phyloP scores from a whole-genome alignment of 164 flowering plant species.

The Magnolia officinalis region DNA sequence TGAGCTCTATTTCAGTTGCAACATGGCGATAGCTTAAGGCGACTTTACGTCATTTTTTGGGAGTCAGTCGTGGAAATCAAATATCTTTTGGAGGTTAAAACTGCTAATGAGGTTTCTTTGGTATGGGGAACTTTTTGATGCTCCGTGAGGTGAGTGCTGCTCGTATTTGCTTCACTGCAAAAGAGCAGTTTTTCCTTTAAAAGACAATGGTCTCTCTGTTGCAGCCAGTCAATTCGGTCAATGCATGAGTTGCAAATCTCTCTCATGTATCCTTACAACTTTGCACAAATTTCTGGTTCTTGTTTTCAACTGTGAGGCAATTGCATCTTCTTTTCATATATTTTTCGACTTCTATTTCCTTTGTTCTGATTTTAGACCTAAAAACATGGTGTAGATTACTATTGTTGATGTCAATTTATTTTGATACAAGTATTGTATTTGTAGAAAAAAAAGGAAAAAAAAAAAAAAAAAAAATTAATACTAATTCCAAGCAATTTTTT shows the following conservation, averaged over 20 bases:
- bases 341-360: background rate
- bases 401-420: slow-evolving; percentile 6
- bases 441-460: background rate
- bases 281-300: slow-evolving; percentile 8
- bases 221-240: slow-evolving; percentile 13
- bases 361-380: slow-evolving; percentile 7
- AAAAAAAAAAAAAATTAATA: too few relatives aligned
- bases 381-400: slow-evolving; percentile 6
- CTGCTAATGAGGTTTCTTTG: background rate
- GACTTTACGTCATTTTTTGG: background rate
- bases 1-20: slow-evolving; percentile 15
- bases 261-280: slow-evolving; percentile 8
- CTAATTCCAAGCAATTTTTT: too few relatives aligned
- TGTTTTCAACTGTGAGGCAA: slow-evolving; percentile 9
- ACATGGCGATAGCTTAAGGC: slow-evolving; percentile 1
- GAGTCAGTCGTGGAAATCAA: background rate
- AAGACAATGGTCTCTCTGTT: slow-evolving; percentile 4
- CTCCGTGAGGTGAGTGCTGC: slow-evolving; percentile 8
- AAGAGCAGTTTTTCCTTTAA: background rate
- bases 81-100: background rate
- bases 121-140: background rate
- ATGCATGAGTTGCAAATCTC: slow-evolving; percentile 9
- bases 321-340: background rate
- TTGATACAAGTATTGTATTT: background rate
- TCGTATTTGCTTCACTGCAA: background rate